These are phyloP conservation scores for Calonectria multiphialidica DNA, from an alignment of 2,329 filamentous ascomycete species.

Conservation along the genomic window DNA sequence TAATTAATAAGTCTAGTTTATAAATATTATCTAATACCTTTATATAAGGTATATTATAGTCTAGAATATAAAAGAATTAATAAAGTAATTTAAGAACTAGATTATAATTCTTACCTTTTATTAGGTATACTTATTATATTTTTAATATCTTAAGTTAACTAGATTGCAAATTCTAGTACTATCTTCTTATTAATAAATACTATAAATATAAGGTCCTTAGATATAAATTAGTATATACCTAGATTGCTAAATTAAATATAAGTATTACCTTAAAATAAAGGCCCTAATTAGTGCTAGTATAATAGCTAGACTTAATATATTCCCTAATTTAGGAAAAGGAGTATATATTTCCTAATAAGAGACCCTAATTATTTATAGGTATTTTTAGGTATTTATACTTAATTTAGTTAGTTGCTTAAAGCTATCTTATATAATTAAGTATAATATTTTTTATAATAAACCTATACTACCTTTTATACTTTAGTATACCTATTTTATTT, in stretches of 20 bases:
- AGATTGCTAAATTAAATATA: background rate
- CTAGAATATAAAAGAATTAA: background rate
- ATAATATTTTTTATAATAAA: background rate
- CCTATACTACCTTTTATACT: background rate
- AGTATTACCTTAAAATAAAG: constrained; percentile 10
- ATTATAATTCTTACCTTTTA: background rate
- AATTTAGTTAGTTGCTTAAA: background rate
- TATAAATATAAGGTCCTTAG: background rate
- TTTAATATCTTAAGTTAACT: background rate
- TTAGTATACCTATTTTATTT: background rate
- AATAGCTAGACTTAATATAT: background rate
- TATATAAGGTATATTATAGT: background rate
- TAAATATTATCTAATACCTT: too few species aligned
- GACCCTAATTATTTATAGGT: background rate
- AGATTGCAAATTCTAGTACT: background rate
- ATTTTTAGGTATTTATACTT: background rate
- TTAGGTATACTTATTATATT: background rate
- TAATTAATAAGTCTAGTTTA: too few species aligned
- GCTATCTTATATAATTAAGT: background rate
- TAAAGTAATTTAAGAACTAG: background rate
- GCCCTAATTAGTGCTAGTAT: background rate
- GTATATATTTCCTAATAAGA: background rate
- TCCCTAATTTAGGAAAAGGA: background rate
- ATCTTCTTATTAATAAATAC: background rate
- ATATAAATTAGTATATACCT: background rate